Base-by-base conservation (phyloP, 2,329 filamentous ascomycete species). In the Exophiala bonariae region DNA sequence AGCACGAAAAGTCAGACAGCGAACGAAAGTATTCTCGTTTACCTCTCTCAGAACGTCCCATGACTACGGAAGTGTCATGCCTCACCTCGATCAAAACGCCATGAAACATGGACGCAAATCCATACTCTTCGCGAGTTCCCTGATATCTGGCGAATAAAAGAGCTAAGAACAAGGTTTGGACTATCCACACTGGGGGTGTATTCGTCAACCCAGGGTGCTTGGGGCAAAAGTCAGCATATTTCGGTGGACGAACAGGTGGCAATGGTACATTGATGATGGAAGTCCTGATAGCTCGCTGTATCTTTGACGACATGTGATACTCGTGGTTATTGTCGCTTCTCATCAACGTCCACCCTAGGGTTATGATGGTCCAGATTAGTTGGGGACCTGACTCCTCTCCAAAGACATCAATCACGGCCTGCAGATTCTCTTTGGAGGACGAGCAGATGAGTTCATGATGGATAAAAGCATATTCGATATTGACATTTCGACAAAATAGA, bases 91-190 rank as follows among this genome's bases (percentile, higher is more conserved):
- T 30, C 14, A 48, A 19, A 23, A 48, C 44, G n/a, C 44, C 39
- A 30, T 48, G 44, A 37, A 48, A 48, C 3, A 42, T 28, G 17
- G 39, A 42, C 5, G 44, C 38, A 37, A 41, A 40, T 6, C 44
- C 44, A 28, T 42, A 48, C 31, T 48, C 44, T 31, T 48, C 44
- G 9, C 36, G 22, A n/a, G 28, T 30, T 6, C 44, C 44, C 20
- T 48, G 44, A 22, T 48, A 48, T n/a, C 44, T 33, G 7, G 44
- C 44, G 30, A 48, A 48, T 7, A 48, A 11, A 18, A 48, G 32
- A 4, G 36, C 31, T 11, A 42, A 20, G 38, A 48, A 48, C 3
- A 48, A 23, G 9, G 44, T 36, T 20, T 48, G 44, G 18, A 48
- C 44, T 11, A 48, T 38, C 38, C 44, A 42, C 30, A 48, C 14